phyloP scores from a whole-genome alignment of 1,284 basidiomycete species.

The Marasmius tenuissimus region DNA sequence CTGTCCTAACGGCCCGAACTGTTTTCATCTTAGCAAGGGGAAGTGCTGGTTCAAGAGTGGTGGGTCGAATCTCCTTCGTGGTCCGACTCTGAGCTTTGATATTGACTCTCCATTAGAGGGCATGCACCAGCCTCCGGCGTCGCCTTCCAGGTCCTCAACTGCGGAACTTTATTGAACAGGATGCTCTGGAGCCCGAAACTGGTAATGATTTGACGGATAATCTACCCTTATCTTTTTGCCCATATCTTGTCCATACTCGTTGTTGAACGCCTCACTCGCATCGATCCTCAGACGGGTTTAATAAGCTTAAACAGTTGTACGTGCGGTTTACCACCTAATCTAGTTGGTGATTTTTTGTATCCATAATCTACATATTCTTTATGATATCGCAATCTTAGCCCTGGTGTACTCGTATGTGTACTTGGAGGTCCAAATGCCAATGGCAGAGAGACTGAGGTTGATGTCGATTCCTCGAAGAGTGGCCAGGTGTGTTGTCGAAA shows the following conservation, averaged over 20 bases:
- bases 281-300: no score
- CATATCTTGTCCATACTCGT: no score
- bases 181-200: not conserved
- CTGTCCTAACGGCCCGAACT: slow-evolving; percentile 75
- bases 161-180: not conserved
- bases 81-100: not conserved
- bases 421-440: no score
- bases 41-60: slow-evolving; percentile 85
- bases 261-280: no score
- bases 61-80: slow-evolving; percentile 22
- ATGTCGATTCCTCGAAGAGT: not conserved
- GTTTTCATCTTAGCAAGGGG: slow-evolving; percentile 64
- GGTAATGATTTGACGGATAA: not conserved
- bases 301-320: no score
- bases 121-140: slow-evolving; percentile 28
- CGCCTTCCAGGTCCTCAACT: not conserved
- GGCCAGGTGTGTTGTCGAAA: not conserved
- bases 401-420: no score
- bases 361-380: no score
- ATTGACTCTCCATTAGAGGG: slow-evolving; percentile 24
- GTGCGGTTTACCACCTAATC: no score
- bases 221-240: not conserved
- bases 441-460: no score
- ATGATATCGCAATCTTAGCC: no score
- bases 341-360: no score